Evolutionary conservation across 371 early-diverging fungal genomes (phyloP).

Genomic region (Actinomortierella ambigua): DNA sequence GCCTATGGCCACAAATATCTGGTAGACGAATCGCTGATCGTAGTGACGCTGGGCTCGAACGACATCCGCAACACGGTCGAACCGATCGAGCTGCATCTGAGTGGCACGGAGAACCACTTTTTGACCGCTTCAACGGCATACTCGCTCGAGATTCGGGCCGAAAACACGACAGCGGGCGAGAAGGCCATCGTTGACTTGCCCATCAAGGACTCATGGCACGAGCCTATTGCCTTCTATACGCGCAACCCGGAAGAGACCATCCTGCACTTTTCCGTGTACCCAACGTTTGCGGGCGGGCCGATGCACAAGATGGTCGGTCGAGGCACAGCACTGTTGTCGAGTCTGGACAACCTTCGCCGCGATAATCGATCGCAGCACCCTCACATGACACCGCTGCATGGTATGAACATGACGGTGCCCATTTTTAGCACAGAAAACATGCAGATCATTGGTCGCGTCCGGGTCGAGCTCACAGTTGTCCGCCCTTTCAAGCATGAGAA

Average conservation of each 20-base stretch:
- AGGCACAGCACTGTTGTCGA: constrained; percentile 59
- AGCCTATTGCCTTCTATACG: constrained; percentile 66
- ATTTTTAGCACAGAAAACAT: constrained; percentile 58
- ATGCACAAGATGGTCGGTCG: constrained; percentile 59
- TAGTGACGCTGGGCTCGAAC: constrained; percentile 72
- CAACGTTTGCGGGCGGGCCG: constrained; percentile 56
- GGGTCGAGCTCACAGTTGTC: constrained; percentile 69
- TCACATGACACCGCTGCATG: constrained; percentile 37
- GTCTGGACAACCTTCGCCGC: constrained; percentile 45
- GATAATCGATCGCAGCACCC: constrained; percentile 29
- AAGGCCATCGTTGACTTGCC: constrained; percentile 69
- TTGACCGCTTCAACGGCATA: constrained; percentile 51
- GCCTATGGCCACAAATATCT: constrained; percentile 73
- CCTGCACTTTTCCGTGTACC: constrained; percentile 67
- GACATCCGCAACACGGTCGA: constrained; percentile 59
- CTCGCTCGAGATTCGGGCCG: constrained; percentile 65
- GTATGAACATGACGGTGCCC: constrained; percentile 58
- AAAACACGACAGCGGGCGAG: constrained; percentile 62
- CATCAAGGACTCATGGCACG: constrained; percentile 50
- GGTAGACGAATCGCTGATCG: constrained; percentile 64
- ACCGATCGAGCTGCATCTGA: constrained; percentile 46
- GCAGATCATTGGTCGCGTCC: constrained; percentile 64
- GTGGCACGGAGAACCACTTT: constrained; percentile 14
- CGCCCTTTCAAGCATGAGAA: constrained; percentile 70
- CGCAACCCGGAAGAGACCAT: constrained; percentile 59